Percentiles rank a stretch among this genome's conserved stretches.
Conservation (phyloP, 106 monocot genomes). For the Dendrobium catenatum region DNA sequence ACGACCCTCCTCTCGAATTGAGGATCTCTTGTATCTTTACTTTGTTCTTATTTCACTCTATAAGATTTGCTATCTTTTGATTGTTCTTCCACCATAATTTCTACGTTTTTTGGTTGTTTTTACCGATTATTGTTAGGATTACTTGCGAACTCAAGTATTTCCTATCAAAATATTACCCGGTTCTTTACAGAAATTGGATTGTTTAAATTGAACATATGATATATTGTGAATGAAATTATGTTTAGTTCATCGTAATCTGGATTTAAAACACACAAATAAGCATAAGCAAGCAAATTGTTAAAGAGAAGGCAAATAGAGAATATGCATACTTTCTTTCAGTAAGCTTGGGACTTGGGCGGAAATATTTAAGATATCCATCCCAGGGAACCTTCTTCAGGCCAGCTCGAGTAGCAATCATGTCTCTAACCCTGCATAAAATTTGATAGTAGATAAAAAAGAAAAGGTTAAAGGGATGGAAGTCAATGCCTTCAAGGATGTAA, state of each 20-base stretch:
- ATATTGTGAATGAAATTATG: neutral
- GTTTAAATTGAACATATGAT: neutral
- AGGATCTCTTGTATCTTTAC: no score
- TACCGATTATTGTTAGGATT: no score
- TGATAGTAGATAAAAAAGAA: neutral
- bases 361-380: slow-evolving; percentile 98
- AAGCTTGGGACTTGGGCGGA: slow-evolving; percentile 78
- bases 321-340: slow-evolving; percentile 77
- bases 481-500: neutral
- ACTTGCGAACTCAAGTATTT: no score
- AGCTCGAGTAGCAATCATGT: slow-evolving; percentile 85
- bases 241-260: neutral
- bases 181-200: neutral
- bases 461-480: neutral
- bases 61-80: no score
- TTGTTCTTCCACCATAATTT: no score
- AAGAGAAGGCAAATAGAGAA: neutral
- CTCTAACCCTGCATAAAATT: slow-evolving; percentile 60
- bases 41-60: no score
- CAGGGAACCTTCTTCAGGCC: slow-evolving; percentile 94
- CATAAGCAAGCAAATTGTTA: neutral
- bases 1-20: no score
- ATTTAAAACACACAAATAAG: neutral
- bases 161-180: neutral
- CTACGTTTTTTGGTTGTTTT: no score